Evolutionary conservation across 345 rosid genomes (phyloP).

Genomic region (Brassica juncea): DNA sequence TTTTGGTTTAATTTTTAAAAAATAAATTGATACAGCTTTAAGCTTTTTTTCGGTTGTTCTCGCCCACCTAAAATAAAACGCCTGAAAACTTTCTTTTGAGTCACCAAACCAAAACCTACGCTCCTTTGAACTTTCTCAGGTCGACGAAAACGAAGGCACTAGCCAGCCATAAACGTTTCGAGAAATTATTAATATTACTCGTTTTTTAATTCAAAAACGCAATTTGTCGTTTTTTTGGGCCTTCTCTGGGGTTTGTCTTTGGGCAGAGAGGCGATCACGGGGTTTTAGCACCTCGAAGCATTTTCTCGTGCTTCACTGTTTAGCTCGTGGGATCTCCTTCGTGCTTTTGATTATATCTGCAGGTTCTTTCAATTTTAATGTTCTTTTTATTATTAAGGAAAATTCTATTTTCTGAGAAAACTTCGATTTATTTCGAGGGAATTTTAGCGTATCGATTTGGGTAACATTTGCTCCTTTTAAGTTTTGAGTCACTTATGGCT

Average conservation of each 20-base stretch:
- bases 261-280: constrained; percentile 32
- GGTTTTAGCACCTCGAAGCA: constrained; percentile 10
- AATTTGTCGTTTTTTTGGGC: constrained; percentile 2
- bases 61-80: constrained; percentile 15
- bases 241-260: constrained; percentile 9
- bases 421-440: not conserved
- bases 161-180: not conserved
- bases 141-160: not conserved
- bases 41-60: constrained; percentile 1
- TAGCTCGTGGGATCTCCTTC: constrained; percentile 22
- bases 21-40: constrained; percentile 1
- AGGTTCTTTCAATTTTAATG: constrained; percentile 31
- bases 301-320: constrained; percentile 31
- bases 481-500: not conserved
- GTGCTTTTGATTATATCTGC: constrained; percentile 16
- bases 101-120: constrained; percentile 29
- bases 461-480: not conserved
- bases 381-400: not conserved
- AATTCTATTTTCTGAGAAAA: too few relatives aligned
- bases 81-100: not conserved
- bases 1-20: not conserved
- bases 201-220: constrained; percentile 4
- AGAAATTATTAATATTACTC: not conserved
- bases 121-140: constrained; percentile 20
- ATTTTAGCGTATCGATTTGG: not conserved